Conservation (phyloP, 148 eudicot species). For the Vaccinium corymbosum region DNA sequence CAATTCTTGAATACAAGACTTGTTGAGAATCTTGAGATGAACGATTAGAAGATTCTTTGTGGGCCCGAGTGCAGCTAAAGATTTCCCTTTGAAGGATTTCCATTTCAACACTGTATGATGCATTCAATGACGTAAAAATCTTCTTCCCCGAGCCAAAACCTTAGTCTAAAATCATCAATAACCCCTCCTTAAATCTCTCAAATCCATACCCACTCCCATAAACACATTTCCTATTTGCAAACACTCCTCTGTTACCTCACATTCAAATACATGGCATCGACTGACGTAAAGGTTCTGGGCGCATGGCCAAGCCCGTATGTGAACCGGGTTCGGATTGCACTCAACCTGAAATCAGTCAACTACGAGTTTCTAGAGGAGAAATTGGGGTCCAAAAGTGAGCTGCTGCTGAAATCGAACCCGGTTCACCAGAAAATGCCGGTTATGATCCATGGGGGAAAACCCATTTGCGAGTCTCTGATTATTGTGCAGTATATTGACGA, state of each 20-base stretch:
- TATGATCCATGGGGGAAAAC: constrained; percentile 41
- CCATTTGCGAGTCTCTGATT: constrained; percentile 54
- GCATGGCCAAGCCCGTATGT: constrained; percentile 25
- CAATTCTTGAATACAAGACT: too few species aligned
- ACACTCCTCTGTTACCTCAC: background rate
- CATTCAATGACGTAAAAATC: too few species aligned
- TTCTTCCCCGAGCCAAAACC: too few species aligned
- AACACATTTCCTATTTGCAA: background rate
- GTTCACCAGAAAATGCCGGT: constrained; percentile 69
- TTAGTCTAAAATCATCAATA: too few species aligned
- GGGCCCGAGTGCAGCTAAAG: too few species aligned
- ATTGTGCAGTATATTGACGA: constrained; percentile 20
- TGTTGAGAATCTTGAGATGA: too few species aligned
- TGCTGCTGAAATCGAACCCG: constrained; percentile 58
- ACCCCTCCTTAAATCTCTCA: background rate
- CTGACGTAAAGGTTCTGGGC: constrained; percentile 29
- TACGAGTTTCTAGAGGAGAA: constrained; percentile 40
- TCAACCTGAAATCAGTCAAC: constrained; percentile 33
- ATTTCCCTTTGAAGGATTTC: too few species aligned
- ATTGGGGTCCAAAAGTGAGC: constrained; percentile 39
- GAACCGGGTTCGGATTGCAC: constrained; percentile 27
- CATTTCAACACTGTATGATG: too few species aligned
- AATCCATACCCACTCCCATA: background rate
- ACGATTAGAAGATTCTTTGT: too few species aligned
- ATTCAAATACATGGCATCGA: constrained; percentile 15